Evolutionary conservation across 352 stramenopile genomes (phyloP).

Genomic region (Albugo candida): DNA sequence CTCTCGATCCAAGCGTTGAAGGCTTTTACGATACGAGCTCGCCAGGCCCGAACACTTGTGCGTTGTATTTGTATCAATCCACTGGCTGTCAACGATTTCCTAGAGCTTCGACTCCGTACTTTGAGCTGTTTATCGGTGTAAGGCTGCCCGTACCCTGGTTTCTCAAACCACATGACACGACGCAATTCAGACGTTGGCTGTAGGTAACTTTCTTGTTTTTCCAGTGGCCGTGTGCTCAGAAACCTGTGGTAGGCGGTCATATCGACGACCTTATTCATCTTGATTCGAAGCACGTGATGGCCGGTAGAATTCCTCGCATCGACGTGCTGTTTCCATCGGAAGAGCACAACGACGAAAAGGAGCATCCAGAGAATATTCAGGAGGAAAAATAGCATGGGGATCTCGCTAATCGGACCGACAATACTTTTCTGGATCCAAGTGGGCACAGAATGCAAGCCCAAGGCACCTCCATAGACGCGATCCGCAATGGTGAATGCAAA

Average conservation of each 20-base stretch:
- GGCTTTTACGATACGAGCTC: too few relatives aligned
- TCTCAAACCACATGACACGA: slow-evolving; percentile 27
- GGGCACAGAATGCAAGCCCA: slow-evolving; percentile 69
- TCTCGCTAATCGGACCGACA: slow-evolving; percentile 23
- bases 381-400: slow-evolving; percentile 61
- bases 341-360: slow-evolving; percentile 30
- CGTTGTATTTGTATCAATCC: background rate
- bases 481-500: slow-evolving; percentile 87
- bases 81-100: background rate
- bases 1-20: too few relatives aligned
- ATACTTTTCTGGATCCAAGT: slow-evolving; percentile 38
- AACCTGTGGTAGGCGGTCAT: slow-evolving; percentile 24
- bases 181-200: slow-evolving; percentile 27
- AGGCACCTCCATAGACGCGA: slow-evolving; percentile 75
- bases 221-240: slow-evolving; percentile 14
- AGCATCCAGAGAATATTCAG: slow-evolving; percentile 81
- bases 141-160: background rate
- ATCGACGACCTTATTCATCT: slow-evolving; percentile 29
- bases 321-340: slow-evolving; percentile 31
- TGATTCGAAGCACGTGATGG: slow-evolving; percentile 67
- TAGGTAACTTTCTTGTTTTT: slow-evolving; percentile 33
- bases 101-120: too few relatives aligned
- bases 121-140: background rate
- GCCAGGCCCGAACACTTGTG: too few relatives aligned
- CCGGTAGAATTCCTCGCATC: slow-evolving; percentile 53